Conservation (phyloP, 2,329 filamentous ascomycete genomes). For the Xylaria sp. region DNA sequence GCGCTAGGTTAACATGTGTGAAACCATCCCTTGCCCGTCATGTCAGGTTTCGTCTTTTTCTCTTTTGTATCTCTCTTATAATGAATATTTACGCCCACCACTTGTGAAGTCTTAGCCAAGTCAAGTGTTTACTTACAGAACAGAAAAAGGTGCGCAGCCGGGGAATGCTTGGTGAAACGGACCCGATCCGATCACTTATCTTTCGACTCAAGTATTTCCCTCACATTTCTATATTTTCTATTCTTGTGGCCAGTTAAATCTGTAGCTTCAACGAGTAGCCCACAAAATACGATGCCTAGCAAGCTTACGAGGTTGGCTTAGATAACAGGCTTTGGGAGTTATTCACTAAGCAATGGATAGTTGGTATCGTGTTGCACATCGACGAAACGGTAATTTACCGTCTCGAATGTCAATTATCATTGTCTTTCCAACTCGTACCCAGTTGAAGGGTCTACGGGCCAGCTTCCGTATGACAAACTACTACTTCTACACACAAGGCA, state of each 20-base stretch:
- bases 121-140: neutral
- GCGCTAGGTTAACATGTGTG: conserved; percentile 1
- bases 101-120: neutral
- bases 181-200: neutral
- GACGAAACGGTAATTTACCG: conserved; percentile 22
- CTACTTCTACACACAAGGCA: conserved; percentile 47
- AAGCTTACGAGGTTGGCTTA: neutral
- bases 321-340: neutral
- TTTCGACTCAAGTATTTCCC: neutral
- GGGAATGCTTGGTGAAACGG: conserved; percentile 1
- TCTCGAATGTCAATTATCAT: conserved; percentile 35
- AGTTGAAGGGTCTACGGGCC: conserved; percentile 47
- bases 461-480: conserved; percentile 35
- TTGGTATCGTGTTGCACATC: conserved; percentile 12
- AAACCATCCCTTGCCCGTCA: conserved; percentile 17
- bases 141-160: neutral
- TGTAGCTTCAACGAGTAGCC: neutral
- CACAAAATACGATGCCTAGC: neutral
- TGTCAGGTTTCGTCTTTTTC: neutral
- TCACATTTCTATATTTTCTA: no score
- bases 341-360: neutral
- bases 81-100: neutral
- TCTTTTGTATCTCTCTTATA: neutral
- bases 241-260: no score
- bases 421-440: conserved; percentile 41